Evolutionary conservation across 139 green algal genomes (phyloP).

Genomic region (Chlamydomonas sp.): DNA sequence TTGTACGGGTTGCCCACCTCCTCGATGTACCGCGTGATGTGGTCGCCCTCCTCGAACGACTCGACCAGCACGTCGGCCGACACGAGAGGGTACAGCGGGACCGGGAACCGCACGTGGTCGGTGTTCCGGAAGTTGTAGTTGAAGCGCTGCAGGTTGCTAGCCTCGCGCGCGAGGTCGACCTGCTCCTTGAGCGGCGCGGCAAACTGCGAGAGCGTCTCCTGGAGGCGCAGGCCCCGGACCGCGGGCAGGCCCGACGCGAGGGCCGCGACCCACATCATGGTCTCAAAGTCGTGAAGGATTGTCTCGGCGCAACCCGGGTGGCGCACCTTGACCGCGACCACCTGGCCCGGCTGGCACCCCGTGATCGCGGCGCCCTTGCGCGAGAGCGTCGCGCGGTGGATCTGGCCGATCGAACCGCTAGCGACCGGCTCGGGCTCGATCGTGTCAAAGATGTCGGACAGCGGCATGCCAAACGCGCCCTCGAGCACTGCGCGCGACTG

Average conservation of each 20-base stretch:
- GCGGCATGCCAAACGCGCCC: slow-evolving; percentile 58
- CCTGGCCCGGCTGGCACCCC: slow-evolving; percentile 41
- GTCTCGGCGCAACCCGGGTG: slow-evolving; percentile 81
- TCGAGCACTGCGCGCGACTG: slow-evolving; percentile 46
- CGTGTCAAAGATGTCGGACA: slow-evolving; percentile 77
- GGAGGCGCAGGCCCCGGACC: slow-evolving; percentile 60
- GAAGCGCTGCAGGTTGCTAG: slow-evolving; percentile 82
- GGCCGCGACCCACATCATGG: slow-evolving; percentile 79
- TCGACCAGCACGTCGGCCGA: slow-evolving; percentile 63
- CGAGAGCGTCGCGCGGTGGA: slow-evolving; percentile 65
- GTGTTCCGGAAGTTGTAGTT: slow-evolving; percentile 88
- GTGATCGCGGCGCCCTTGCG: slow-evolving; percentile 43
- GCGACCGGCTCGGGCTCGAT: slow-evolving; percentile 82
- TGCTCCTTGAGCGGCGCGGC: slow-evolving; percentile 89
- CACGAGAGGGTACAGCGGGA: slow-evolving; percentile 90
- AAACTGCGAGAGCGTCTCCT: slow-evolving; percentile 93
- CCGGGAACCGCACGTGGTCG: slow-evolving; percentile 71
- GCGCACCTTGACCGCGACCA: slow-evolving; percentile 85
- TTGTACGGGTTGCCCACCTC: slow-evolving; percentile 47
- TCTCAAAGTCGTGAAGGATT: slow-evolving; percentile 87
- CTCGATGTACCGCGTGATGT: slow-evolving; percentile 61
- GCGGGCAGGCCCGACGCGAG: slow-evolving; percentile 42
- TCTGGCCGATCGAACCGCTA: slow-evolving; percentile 85
- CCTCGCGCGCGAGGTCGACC: slow-evolving; percentile 89
- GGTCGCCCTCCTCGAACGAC: slow-evolving; percentile 84